Percentiles rank a stretch among this genome's conserved stretches.
Conservation (phyloP, 2,329 filamentous ascomycete species). For the Cylindrodendrum hubeiense region DNA sequence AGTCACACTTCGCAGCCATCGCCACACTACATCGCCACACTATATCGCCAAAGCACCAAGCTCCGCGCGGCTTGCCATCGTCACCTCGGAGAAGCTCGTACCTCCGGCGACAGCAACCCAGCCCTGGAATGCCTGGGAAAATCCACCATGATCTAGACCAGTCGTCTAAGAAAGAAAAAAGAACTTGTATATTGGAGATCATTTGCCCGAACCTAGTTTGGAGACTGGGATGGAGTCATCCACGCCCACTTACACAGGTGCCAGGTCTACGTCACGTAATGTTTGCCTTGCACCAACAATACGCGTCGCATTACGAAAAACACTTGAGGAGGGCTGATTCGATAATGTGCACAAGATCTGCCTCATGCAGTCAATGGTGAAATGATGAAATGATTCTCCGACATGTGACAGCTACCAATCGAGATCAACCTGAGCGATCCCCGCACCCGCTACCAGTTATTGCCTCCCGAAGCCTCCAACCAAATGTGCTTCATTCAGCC, state of each 20-base stretch:
- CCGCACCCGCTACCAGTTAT: too few relatives aligned
- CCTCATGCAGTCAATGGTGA: background rate
- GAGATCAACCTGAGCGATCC: background rate
- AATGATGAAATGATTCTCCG: background rate
- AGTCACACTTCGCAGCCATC: conserved; percentile 36
- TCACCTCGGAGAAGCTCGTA: conserved; percentile 25
- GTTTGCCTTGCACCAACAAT: background rate
- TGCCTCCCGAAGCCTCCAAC: background rate
- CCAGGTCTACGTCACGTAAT: background rate
- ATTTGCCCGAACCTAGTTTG: background rate
- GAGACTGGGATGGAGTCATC: background rate
- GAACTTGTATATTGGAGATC: background rate
- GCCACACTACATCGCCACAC: conserved; percentile 28
- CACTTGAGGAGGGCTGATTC: background rate
- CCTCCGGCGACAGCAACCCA: background rate
- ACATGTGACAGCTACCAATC: conserved; percentile 1
- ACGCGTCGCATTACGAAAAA: background rate
- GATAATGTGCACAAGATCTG: background rate
- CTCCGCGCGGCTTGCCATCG: conserved; percentile 35
- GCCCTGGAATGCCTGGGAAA: background rate
- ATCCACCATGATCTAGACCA: background rate
- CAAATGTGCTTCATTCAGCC: conserved; percentile 8
- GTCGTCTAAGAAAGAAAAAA: too few relatives aligned
- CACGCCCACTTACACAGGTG: background rate
- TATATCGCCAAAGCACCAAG: conserved; percentile 11